These are phyloP conservation scores for Microbotryomycetes sp. DNA, from an alignment of 1,284 basidiomycete genomes.

Conservation along the genomic window DNA sequence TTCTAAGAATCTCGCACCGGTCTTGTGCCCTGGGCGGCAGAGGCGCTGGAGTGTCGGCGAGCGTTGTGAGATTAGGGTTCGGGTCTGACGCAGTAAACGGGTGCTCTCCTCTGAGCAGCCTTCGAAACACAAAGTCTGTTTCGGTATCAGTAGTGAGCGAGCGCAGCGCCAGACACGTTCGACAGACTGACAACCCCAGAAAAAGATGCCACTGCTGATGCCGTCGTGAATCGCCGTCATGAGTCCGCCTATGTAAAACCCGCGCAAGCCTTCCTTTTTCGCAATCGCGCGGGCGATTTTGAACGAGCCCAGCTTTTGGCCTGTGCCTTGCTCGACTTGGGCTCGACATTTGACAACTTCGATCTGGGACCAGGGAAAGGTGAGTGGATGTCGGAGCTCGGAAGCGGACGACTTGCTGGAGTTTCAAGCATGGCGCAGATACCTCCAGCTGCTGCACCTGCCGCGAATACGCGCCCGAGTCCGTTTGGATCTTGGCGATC, in stretches of 20 bases:
- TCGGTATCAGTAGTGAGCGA: background rate
- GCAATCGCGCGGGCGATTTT: constrained; percentile 34
- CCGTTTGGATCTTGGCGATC: constrained; percentile 35
- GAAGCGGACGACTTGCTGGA: constrained; percentile 26
- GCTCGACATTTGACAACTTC: constrained; percentile 39
- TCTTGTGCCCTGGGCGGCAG: constrained; percentile 1
- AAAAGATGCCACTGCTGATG: constrained; percentile 36
- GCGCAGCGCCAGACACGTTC: too few relatives aligned
- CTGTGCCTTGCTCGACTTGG: constrained; percentile 33
- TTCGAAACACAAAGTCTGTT: constrained; percentile 32
- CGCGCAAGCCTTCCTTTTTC: constrained; percentile 30
- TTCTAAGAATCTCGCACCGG: constrained; percentile 29
- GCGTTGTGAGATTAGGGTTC: background rate
- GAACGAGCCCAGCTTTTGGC: constrained; percentile 33
- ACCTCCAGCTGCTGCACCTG: constrained; percentile 35
- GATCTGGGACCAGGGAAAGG: constrained; percentile 20
- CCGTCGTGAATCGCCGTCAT: constrained; percentile 37
- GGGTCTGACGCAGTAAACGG: constrained; percentile 15
- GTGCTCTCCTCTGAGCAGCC: constrained; percentile 27
- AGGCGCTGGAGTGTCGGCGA: constrained; percentile 1
- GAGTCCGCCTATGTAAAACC: constrained; percentile 37
- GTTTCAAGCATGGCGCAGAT: constrained; percentile 37
- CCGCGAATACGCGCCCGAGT: constrained; percentile 30
- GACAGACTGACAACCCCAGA: constrained; percentile 33
- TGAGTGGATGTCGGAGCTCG: background rate